Evolutionary conservation across 1,139 yeast species (phyloP).

Genomic region (Saccharomyces pastorianus): DNA sequence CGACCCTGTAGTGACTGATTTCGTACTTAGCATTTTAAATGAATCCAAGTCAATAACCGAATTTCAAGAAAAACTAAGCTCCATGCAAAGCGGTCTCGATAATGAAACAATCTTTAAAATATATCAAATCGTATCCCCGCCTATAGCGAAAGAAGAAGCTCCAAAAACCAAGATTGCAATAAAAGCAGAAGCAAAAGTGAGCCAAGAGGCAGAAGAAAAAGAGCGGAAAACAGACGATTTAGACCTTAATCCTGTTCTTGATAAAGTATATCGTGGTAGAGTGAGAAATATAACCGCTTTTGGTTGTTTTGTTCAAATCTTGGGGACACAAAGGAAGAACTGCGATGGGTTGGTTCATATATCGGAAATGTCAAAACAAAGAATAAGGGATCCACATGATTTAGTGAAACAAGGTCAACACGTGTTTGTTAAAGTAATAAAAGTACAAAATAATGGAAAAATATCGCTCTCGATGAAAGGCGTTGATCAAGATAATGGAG

Average conservation of each 20-base stretch:
- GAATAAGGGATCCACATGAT: conserved; percentile 54
- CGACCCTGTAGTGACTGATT: conserved; percentile 49
- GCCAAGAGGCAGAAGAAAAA: background rate
- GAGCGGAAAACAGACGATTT: conserved; percentile 8
- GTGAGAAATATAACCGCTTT: conserved; percentile 54
- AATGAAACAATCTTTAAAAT: conserved; percentile 37
- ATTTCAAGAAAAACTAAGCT: conserved; percentile 40
- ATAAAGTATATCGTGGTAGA: conserved; percentile 49
- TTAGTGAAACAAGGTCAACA: conserved; percentile 48
- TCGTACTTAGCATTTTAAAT: conserved; percentile 44
- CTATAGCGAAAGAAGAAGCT: background rate
- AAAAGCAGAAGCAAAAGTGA: background rate
- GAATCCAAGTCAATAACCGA: conserved; percentile 32
- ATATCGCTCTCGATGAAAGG: conserved; percentile 63
- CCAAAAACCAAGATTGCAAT: background rate
- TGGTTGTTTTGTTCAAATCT: conserved; percentile 68
- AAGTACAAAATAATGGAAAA: conserved; percentile 41
- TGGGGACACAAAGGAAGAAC: conserved; percentile 32
- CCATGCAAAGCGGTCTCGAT: conserved; percentile 60
- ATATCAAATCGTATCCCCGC: conserved; percentile 8
- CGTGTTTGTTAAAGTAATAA: conserved; percentile 56
- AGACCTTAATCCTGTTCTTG: conserved; percentile 35
- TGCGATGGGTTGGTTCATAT: conserved; percentile 69
- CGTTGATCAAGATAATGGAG: conserved; percentile 67
- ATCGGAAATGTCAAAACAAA: conserved; percentile 49